These are phyloP conservation scores for Fistulifera solaris DNA, from an alignment of 108 stramenopile species.

Conservation along the genomic window DNA sequence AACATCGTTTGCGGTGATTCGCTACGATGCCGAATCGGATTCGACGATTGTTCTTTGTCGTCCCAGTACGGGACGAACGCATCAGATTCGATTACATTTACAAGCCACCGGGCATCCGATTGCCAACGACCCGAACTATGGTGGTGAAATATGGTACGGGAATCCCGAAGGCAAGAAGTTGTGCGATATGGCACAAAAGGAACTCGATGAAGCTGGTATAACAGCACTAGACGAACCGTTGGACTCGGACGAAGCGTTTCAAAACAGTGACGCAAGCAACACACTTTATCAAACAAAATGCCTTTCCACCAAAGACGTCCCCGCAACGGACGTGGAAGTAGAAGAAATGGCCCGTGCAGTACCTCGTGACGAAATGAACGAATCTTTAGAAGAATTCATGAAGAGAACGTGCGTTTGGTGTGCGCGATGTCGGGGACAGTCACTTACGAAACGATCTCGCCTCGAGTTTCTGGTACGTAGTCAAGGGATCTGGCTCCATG, in stretches of 20 bases:
- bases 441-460: constrained; percentile 22
- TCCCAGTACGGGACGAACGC: constrained; percentile 73
- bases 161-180: constrained; percentile 36
- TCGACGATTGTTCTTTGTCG: constrained; percentile 64
- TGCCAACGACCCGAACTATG: constrained; percentile 86
- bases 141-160: constrained; percentile 68
- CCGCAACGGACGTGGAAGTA: constrained; percentile 65
- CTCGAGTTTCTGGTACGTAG: constrained; percentile 69
- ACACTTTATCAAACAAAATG: neutral
- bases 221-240: neutral
- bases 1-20: constrained; percentile 60
- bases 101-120: constrained; percentile 79
- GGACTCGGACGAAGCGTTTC: no score
- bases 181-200: constrained; percentile 31
- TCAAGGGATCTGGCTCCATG: constrained; percentile 80
- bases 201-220: constrained; percentile 18
- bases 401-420: constrained; percentile 82
- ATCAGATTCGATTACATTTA: constrained; percentile 81
- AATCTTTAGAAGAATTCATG: constrained; percentile 61
- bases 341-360: constrained; percentile 17
- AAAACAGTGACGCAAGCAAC: neutral
- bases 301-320: constrained; percentile 6
- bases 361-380: constrained; percentile 28
- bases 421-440: constrained; percentile 36
- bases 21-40: constrained; percentile 50